Conservation (phyloP, 1,139 yeast genomes). For the Scheffersomyces quercinus region DNA sequence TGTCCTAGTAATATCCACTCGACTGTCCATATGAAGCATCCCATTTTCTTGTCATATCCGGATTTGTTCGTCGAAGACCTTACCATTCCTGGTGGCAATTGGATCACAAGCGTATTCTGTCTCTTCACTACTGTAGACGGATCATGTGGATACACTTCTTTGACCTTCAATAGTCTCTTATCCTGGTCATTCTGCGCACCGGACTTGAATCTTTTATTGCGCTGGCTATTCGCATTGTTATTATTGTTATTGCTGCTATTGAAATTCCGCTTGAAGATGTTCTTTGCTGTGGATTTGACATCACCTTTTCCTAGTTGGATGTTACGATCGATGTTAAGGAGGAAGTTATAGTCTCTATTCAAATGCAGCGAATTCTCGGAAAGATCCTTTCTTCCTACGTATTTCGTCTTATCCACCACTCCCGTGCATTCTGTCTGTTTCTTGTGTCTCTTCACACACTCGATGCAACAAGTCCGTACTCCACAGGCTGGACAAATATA, state of each 20-base stretch:
- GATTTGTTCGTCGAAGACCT: slow-evolving; percentile 67
- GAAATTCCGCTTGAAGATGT: slow-evolving; percentile 34
- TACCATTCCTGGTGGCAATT: slow-evolving; percentile 76
- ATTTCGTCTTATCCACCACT: slow-evolving; percentile 58
- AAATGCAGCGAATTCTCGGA: slow-evolving; percentile 40
- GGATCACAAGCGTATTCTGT: slow-evolving; percentile 40
- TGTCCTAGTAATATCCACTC: slow-evolving; percentile 61
- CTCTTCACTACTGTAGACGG: slow-evolving; percentile 31
- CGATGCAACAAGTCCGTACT: slow-evolving; percentile 64
- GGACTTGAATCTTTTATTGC: slow-evolving; percentile 28
- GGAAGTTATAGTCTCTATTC: slow-evolving; percentile 82
- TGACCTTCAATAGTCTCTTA: slow-evolving; percentile 23
- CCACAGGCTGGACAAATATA: slow-evolving; percentile 88
- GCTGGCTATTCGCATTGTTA: slow-evolving; percentile 6
- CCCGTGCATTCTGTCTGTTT: slow-evolving; percentile 66
- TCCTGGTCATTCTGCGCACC: slow-evolving; percentile 21
- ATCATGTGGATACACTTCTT: slow-evolving; percentile 22
- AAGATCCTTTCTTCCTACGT: slow-evolving; percentile 48
- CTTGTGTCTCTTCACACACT: slow-evolving; percentile 75
- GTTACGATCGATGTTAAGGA: slow-evolving; percentile 60
- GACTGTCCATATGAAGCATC: slow-evolving; percentile 73
- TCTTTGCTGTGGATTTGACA: slow-evolving; percentile 36
- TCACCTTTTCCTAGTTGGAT: slow-evolving; percentile 55
- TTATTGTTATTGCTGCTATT: slow-evolving; percentile 14
- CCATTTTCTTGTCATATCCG: slow-evolving; percentile 67